Percentiles rank a stretch among this genome's conserved stretches.
These are phyloP conservation scores for Vararia minispora DNA, from an alignment of 768 basidiomycete species.

Conservation along the genomic window DNA sequence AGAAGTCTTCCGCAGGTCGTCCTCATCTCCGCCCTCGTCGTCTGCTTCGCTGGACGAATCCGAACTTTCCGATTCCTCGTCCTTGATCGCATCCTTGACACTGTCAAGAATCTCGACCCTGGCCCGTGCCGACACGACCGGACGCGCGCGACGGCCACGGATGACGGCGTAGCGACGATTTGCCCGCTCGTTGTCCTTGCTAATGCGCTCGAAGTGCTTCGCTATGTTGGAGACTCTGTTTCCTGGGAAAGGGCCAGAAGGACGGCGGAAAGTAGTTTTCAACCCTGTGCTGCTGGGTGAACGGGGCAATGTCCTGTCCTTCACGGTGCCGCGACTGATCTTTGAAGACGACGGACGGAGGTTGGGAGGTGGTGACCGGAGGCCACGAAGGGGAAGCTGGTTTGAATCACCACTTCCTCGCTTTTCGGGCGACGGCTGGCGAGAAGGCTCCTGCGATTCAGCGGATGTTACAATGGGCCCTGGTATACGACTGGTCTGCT, in stretches of 20 bases:
- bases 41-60: conserved; percentile 59
- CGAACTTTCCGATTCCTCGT: conserved; percentile 68
- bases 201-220: conserved; percentile 82
- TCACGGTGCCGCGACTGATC: conserved; percentile 21
- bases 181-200: conserved; percentile 59
- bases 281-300: conserved; percentile 27
- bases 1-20: conserved; percentile 27
- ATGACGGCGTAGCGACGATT: conserved; percentile 80
- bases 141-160: conserved; percentile 76
- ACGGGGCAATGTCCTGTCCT: conserved; percentile 32
- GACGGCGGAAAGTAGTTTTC: conserved; percentile 47
- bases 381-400: too few relatives aligned
- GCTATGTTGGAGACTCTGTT: conserved; percentile 81
- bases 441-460: conserved; percentile 52
- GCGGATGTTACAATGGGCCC: conserved; percentile 36
- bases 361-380: too few relatives aligned
- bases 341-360: too few relatives aligned
- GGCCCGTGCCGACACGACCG: conserved; percentile 80
- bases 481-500: conserved; percentile 34
- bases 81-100: conserved; percentile 81
- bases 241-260: conserved; percentile 34
- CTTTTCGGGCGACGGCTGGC: conserved; percentile 69
- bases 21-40: conserved; percentile 55
- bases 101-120: conserved; percentile 84
- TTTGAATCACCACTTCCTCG: too few relatives aligned